phyloP scores from a whole-genome alignment of 805 yeast genomes.

The Ogataea haglerorum region DNA sequence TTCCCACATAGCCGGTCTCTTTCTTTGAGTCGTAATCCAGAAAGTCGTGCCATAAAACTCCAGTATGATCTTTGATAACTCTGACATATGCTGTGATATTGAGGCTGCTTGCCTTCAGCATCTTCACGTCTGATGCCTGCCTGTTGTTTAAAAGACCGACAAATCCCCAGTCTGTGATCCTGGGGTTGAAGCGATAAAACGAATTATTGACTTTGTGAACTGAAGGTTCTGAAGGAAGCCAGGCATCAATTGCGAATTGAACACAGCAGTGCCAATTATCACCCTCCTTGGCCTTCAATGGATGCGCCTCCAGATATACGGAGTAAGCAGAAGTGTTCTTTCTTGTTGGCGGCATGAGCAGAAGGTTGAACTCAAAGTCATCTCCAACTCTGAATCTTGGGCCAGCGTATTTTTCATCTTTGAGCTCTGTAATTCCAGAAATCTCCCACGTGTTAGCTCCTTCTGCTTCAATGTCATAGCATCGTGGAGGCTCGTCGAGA shows the following conservation, averaged over 20 bases:
- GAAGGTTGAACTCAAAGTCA: slow-evolving; percentile 56
- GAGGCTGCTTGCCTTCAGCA: slow-evolving; percentile 48
- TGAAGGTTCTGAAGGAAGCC: slow-evolving; percentile 72
- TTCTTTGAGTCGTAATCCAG: slow-evolving; percentile 80
- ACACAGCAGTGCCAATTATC: slow-evolving; percentile 83
- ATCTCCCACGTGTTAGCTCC: slow-evolving; percentile 41
- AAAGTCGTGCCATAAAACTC: slow-evolving; percentile 91
- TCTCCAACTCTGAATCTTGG: slow-evolving; percentile 56
- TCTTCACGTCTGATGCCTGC: slow-evolving; percentile 32
- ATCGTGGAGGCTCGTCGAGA: slow-evolving; percentile 29
- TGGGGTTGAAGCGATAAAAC: slow-evolving; percentile 70
- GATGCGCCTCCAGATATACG: slow-evolving; percentile 75
- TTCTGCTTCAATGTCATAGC: slow-evolving; percentile 31
- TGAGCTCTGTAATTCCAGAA: slow-evolving; percentile 29
- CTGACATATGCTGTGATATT: slow-evolving; percentile 76
- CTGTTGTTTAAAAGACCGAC: slow-evolving; percentile 64
- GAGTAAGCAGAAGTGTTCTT: slow-evolving; percentile 61
- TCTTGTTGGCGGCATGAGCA: slow-evolving; percentile 72
- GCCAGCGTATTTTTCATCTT: slow-evolving; percentile 36
- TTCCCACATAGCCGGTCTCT: slow-evolving; percentile 87
- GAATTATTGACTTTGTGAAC: slow-evolving; percentile 62
- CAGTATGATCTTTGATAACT: slow-evolving; percentile 84
- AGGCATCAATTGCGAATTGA: slow-evolving; percentile 79
- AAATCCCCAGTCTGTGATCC: slow-evolving; percentile 96
- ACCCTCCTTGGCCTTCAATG: slow-evolving; percentile 29